Evolutionary conservation across 345 rosid species (phyloP), one percentile per base, ranked within the genome.

Genomic region (Kernera saxatilis): DNA sequence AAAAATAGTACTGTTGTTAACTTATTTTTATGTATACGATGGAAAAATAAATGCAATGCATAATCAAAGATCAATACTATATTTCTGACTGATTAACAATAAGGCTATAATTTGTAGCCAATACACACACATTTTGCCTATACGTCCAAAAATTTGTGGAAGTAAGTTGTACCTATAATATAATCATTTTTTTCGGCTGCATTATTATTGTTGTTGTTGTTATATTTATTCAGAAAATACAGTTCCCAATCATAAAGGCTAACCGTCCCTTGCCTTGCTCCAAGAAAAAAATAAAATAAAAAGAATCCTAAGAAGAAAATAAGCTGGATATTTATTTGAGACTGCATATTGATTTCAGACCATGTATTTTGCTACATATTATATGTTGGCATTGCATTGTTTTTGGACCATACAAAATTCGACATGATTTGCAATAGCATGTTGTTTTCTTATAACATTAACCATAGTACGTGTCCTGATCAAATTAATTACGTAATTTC

Each of bases 81-180:
- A 22, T 56, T 5, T 46, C 26, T 23, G n/a, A 39, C 48, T 70
- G 58, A 26, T 58, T 45, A 58, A 37, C 59, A 37, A 18, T 9
- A 11, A 10, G 23, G 23, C 26, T 19, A 55, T 44, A 26, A 32
- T 54, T 25, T 64, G 33, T 26, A 39, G 58, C 25, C 57, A 45
- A 21, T 30, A 50, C 55, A 44, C 14, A 73, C 32, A 52, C 17
- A 64, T 46, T 64, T 48, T 33, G 58, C 30, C 57, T 75, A 44
- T 62, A 55, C 35, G 37, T 69, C 66, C 65, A 69, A 69, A 46
- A 17, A 7, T 22, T 37, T 2, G 58, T 69, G n/a, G 70, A 50
- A 68, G 41, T 64, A 69, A 33, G 74, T 75, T 75, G 74, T 69
- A 62, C 70, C 59, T 52, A 69, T 52, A 69, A 44, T 61, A 62